Evolutionary conservation across 176 grass and related monocot genomes (phyloP), one percentile per base, ranked within the genome.

Genomic region (Echinochloa phyllopogon): DNA sequence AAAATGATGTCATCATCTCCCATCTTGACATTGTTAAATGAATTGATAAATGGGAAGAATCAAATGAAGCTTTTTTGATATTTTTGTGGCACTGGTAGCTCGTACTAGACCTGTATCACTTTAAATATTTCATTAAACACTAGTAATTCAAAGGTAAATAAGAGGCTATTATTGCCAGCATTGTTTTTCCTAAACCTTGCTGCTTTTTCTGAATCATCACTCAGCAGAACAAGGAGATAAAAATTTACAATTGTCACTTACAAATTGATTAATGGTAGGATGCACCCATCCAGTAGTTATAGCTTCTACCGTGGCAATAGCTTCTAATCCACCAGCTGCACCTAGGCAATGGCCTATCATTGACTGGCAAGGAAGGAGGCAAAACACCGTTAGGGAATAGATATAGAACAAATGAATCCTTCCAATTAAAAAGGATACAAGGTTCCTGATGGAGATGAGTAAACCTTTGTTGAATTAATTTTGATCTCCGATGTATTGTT

Each of bases 271-370:
- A 79, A 99, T 99, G 47, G 89, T 89, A n/a, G 93, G 93, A 85
- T 99, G 96, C 86, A 99, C 88, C 96, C 94, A 96, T 81, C 93
- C 96, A 20, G 93, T 96, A 60, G 49, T 96, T 88, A 99, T 99
- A 27, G 96, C 89, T 92, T 96, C 94, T 55, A 99, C 52, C 10
- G 90, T 92, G 59, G 96, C 96, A 84, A 99, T 99, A 49, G 93
- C 96, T 83, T 99, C 96, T 71, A 99, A 83, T 83, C 93, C 96
- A n/a, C 96, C 96, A 64, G 96, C 74, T 66, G 96, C 93, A 38
- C 96, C 96, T 79, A 99, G 93, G 79, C 96, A 99, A 84, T 99
- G 96, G 25, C 96, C 96, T 89, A 92, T 99, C 90, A 99, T 99
- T 61, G 96, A 99, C 96, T 99, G 87, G 12, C 50, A 67, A 10